Conservation (phyloP, 495 filamentous ascomycete genomes). For the Letharia lupina region DNA sequence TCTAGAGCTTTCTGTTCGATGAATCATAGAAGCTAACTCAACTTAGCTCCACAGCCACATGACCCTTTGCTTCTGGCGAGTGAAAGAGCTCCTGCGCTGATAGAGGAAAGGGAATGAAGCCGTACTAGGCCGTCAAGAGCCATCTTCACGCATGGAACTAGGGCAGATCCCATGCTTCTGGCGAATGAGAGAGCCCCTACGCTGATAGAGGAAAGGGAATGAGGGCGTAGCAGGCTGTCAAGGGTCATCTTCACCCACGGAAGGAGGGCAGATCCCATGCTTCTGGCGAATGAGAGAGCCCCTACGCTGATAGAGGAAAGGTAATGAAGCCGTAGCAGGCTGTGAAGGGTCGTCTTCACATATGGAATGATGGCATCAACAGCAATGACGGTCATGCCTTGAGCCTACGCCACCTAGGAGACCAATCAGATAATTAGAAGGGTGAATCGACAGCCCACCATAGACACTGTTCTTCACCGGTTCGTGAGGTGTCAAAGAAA, state of each 20-base stretch:
- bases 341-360: not conserved
- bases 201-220: too few relatives aligned
- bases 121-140: too few relatives aligned
- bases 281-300: not conserved
- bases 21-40: not conserved
- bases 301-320: not conserved
- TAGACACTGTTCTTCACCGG: not conserved
- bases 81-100: too few relatives aligned
- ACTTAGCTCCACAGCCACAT: not conserved
- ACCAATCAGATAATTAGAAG: not conserved
- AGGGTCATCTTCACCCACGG: too few relatives aligned
- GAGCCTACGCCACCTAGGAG: not conserved
- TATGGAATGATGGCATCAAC: not conserved
- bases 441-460: not conserved
- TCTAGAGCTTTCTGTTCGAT: not conserved
- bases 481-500: not conserved
- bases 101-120: too few relatives aligned
- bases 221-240: too few relatives aligned
- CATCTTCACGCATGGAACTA: too few relatives aligned
- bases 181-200: too few relatives aligned
- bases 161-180: too few relatives aligned
- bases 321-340: not conserved
- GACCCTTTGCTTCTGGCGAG: too few relatives aligned
- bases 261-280: not conserved
- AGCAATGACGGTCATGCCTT: not conserved